Evolutionary conservation across 441 rosid genomes (phyloP).

Genomic region (California macrophylla): DNA sequence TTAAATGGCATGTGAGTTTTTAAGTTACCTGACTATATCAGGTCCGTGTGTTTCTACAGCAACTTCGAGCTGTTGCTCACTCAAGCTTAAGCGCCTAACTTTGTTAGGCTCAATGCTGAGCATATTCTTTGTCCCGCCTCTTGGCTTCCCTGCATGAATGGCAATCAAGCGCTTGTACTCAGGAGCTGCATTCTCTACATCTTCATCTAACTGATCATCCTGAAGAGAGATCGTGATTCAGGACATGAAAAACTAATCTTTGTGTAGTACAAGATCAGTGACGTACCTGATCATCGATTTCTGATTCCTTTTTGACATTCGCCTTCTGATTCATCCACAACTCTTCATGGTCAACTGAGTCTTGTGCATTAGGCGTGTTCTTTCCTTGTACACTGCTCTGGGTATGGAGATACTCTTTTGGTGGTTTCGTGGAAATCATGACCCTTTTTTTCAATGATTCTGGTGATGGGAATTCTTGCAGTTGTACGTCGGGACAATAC

Average conservation of each 20-base stretch:
- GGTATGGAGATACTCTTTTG: conserved; percentile 64
- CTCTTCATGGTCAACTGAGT: conserved; percentile 17
- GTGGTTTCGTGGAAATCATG: conserved; percentile 85
- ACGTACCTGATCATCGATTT: conserved; percentile 19
- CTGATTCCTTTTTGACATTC: conserved; percentile 22
- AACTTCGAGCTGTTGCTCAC: conserved; percentile 72
- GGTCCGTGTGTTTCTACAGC: conserved; percentile 50
- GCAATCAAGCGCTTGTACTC: conserved; percentile 66
- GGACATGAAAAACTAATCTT: background rate
- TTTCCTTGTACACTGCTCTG: conserved; percentile 22
- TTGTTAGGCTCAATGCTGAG: conserved; percentile 37
- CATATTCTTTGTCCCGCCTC: conserved; percentile 61
- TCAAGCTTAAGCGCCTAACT: conserved; percentile 51
- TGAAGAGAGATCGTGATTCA: conserved; percentile 17
- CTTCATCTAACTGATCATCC: conserved; percentile 29
- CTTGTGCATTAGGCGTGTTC: conserved; percentile 30
- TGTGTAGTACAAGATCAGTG: background rate
- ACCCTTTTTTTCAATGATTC: conserved; percentile 47
- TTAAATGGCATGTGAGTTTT: no score
- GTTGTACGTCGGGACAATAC: conserved; percentile 54
- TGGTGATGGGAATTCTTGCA: conserved; percentile 73
- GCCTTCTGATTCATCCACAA: conserved; percentile 11
- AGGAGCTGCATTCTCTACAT: conserved; percentile 35
- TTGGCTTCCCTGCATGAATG: conserved; percentile 82
- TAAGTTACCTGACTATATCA: conserved; percentile 56